Percentiles rank a stretch among this genome's conserved stretches.
phyloP scores from a whole-genome alignment of 176 grass and related monocot species.

The Luzula sylvatica region DNA sequence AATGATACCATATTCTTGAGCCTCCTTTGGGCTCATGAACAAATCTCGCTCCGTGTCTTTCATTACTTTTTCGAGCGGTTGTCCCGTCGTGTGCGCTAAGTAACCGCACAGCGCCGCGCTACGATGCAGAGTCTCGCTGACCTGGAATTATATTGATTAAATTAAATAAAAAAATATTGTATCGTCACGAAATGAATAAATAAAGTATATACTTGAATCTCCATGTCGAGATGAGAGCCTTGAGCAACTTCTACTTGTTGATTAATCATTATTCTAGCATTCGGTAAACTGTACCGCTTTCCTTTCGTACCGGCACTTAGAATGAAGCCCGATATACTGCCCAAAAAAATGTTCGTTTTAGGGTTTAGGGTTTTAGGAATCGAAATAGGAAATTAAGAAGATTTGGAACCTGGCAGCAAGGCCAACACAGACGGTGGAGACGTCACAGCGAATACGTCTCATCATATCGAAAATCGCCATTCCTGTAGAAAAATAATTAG shows the following conservation, averaged over 20 bases:
- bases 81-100: slow-evolving; percentile 71
- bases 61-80: slow-evolving; percentile 78
- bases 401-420: slow-evolving; percentile 77
- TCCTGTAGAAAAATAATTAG: slow-evolving; percentile 26
- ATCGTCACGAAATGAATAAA: neutral
- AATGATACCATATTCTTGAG: slow-evolving; percentile 81
- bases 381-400: too few relatives aligned
- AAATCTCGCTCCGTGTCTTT: slow-evolving; percentile 80
- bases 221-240: slow-evolving; percentile 78
- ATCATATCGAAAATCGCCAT: slow-evolving; percentile 96
- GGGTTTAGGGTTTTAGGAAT: slow-evolving; percentile 8
- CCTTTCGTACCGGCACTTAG: slow-evolving; percentile 75
- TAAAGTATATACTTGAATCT: slow-evolving; percentile 76
- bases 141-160: slow-evolving; percentile 35
- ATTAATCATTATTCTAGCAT: slow-evolving; percentile 99
- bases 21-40: slow-evolving; percentile 93
- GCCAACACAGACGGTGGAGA: slow-evolving; percentile 87
- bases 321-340: slow-evolving; percentile 88
- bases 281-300: slow-evolving; percentile 86
- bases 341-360: too few relatives aligned
- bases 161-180: neutral
- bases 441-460: slow-evolving; percentile 81
- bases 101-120: slow-evolving; percentile 86
- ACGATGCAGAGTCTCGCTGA: slow-evolving; percentile 81
- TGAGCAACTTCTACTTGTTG: slow-evolving; percentile 83